Percentiles rank a stretch among this genome's conserved stretches.
phyloP scores from a whole-genome alignment of 345 rosid species.

The Corymbia maculata region DNA sequence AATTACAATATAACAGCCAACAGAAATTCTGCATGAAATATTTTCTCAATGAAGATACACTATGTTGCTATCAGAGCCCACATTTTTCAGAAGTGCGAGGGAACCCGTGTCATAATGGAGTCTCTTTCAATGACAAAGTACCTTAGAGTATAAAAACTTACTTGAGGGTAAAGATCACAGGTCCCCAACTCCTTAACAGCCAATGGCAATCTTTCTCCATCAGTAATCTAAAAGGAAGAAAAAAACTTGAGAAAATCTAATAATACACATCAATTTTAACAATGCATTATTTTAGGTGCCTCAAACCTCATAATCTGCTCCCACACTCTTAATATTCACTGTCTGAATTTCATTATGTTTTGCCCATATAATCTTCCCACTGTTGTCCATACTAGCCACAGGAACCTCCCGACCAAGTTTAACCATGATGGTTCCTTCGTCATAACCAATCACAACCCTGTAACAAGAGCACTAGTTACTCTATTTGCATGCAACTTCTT shows the following conservation, averaged over 20 bases:
- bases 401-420: conserved; percentile 98
- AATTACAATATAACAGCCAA: neutral
- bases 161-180: conserved; percentile 99
- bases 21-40: neutral
- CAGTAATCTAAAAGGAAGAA: conserved; percentile 57
- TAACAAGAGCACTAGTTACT: neutral
- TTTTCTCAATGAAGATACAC: neutral
- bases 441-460: conserved; percentile 98
- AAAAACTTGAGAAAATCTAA: conserved; percentile 1
- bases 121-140: neutral
- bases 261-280: neutral
- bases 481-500: neutral
- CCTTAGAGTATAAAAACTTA: conserved; percentile 2
- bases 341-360: conserved; percentile 99
- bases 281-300: neutral
- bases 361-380: conserved; percentile 99
- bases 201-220: conserved; percentile 97
- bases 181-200: conserved; percentile 99
- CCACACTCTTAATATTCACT: conserved; percentile 94
- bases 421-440: conserved; percentile 99
- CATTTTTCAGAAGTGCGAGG: neutral
- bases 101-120: neutral
- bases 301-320: conserved; percentile 91
- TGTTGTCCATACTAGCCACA: conserved; percentile 98
- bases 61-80: neutral